Base-by-base conservation (phyloP, 352 stramenopile species). In the Proteromonas lacertae region DNA sequence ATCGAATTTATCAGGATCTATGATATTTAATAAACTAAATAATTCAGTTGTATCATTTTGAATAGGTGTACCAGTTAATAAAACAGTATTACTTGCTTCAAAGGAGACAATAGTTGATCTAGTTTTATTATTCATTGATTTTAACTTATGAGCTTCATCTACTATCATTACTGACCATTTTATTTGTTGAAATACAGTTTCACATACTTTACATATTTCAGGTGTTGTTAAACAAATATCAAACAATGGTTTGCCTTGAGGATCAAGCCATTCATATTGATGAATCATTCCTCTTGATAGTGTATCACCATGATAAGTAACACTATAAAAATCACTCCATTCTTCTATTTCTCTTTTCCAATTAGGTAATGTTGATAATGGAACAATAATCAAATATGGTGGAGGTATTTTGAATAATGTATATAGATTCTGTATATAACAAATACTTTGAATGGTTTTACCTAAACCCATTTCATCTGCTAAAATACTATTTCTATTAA, bases 11-110 rank as follows among this genome's bases (percentile, higher is more conserved):
- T 87, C 57, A 0, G 59, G 66, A 30, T 95, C 77, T 26, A 95
- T 90, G 36, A 99, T 96, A 51, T 97, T 90, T 13, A 99, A 51
- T 19, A 99, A 56, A 35, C 81, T 81, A 82, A 82, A 99, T 22
- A 99, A 62, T 59, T 99, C 89, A 25, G 53, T 31, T 8, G 34
- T 66, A 38, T 62, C 77, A 52, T 93, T 93, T 47, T 95, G 84
- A 9, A 97, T 60, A 8, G 84, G 84, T 0, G 84, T 97, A 32
- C 84, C 87, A 9, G 87, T 98, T 52, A 99, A 72, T 10, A 98
- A 47, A 5, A 99, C 55, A 25, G 46, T 57, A 32, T 59, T 44
- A 39, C 71, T 60, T 6, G 56, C 66, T 4, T 16, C 4, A 20
- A 37, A 30, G 2, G 13, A 37, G 20, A 9, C 28, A 13, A 50